phyloP scores from a whole-genome alignment of 2,329 filamentous ascomycete genomes.

The Fusarium burgessii region DNA sequence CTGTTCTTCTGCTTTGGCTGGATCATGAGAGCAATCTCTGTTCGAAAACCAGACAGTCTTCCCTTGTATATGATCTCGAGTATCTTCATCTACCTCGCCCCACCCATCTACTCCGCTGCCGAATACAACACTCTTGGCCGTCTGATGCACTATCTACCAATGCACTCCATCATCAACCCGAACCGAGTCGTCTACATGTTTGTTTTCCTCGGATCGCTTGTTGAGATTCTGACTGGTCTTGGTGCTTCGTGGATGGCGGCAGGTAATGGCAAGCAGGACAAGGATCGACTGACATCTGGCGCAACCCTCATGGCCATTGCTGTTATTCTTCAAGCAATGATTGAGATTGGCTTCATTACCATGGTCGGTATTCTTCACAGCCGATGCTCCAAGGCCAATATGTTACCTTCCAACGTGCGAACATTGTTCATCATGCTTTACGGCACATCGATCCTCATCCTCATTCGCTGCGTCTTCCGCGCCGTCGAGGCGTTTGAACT shows the following conservation, averaged over 20 bases:
- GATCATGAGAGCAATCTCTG: conserved; percentile 37
- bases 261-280: conserved; percentile 56
- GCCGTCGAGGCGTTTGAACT: conserved; percentile 44
- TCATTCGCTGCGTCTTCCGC: conserved; percentile 44
- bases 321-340: conserved; percentile 54
- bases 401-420: conserved; percentile 41
- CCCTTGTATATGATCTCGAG: conserved; percentile 43
- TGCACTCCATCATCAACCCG: conserved; percentile 45
- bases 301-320: conserved; percentile 66
- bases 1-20: conserved; percentile 42
- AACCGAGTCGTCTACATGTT: conserved; percentile 47
- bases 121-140: conserved; percentile 46
- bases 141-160: conserved; percentile 45
- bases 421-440: conserved; percentile 45
- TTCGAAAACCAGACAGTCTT: conserved; percentile 37
- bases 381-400: conserved; percentile 33
- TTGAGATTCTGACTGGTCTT: conserved; percentile 41
- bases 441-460: conserved; percentile 43
- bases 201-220: conserved; percentile 41
- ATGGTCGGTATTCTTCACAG: conserved; percentile 38
- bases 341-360: conserved; percentile 41
- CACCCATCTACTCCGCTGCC: conserved; percentile 43
- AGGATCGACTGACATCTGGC: conserved; percentile 65
- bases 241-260: conserved; percentile 45
- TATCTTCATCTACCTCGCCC: conserved; percentile 43